Conservation (phyloP, 345 rosid species). For the Tarenaya hassleriana region DNA sequence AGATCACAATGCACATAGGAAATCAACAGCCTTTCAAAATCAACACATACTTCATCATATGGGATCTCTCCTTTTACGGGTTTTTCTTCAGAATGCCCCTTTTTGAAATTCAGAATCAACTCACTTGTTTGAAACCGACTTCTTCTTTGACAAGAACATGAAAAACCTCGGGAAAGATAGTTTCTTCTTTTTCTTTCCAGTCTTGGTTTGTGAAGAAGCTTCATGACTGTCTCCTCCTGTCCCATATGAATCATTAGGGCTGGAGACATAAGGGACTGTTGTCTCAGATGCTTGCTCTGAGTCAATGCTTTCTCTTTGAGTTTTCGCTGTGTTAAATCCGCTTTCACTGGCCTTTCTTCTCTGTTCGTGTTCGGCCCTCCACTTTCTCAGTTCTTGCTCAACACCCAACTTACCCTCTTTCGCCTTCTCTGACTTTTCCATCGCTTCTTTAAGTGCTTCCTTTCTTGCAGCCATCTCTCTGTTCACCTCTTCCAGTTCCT, state of each 20-base stretch:
- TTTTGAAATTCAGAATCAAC: not conserved
- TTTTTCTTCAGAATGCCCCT: slow-evolving; percentile 1
- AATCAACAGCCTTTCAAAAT: slow-evolving; percentile 10
- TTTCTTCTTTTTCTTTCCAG: slow-evolving; percentile 53
- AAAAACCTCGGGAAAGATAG: slow-evolving; percentile 63
- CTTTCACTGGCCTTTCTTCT: slow-evolving; percentile 43
- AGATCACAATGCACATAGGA: not conserved
- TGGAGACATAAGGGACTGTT: slow-evolving; percentile 13
- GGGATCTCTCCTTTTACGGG: too few relatives aligned
- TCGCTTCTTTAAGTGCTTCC: slow-evolving; percentile 60
- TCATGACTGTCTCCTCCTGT: slow-evolving; percentile 25
- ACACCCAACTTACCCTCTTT: slow-evolving; percentile 71
- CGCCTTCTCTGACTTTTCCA: slow-evolving; percentile 76
- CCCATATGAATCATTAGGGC: slow-evolving; percentile 25
- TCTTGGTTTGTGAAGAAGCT: slow-evolving; percentile 31
- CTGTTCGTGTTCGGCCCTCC: slow-evolving; percentile 84
- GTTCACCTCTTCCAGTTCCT: slow-evolving; percentile 58
- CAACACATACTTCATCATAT: slow-evolving; percentile 2
- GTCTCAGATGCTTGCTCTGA: slow-evolving; percentile 23
- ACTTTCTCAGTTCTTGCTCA: slow-evolving; percentile 78
- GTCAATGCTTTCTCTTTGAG: slow-evolving; percentile 34
- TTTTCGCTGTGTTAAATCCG: slow-evolving; percentile 30
- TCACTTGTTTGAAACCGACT: slow-evolving; percentile 39
- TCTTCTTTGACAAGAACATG: slow-evolving; percentile 59
- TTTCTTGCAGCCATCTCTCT: slow-evolving; percentile 53